Base-by-base conservation (phyloP, 495 filamentous ascomycete genomes). In the Penicillium steckii region DNA sequence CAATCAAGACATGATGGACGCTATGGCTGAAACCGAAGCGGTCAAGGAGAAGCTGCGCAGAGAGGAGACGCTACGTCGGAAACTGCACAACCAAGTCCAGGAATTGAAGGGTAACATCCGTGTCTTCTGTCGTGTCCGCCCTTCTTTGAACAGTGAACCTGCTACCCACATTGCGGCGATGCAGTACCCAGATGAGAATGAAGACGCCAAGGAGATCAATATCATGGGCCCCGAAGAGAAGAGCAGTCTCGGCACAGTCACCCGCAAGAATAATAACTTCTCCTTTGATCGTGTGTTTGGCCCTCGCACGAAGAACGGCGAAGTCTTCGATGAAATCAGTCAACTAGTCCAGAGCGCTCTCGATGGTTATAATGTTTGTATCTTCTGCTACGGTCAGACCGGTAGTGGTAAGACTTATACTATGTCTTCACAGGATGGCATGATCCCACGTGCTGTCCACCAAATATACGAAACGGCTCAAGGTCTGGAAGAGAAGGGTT, bases 51-150 rank as follows among this genome's bases (percentile, higher is more conserved):
- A 93, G 63, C 73, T 99, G 24, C 86, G 94, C 44, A 87, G 82
- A 48, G 94, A 99, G 67, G 94, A 99, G 66, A 95, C 89, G 1
- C 73, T 96, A 19, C 82, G 94, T 23, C 84, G 95, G 30, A 92
- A 94, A 59, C 82, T 99, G 8, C 95, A 97, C 74, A 97, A 97
- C 65, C 92, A 96, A 67, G 91, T 97, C 29, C 92, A 97, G 65
- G 95, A 99, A 58, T 80, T 99, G n/a, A 96, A 96, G 69, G 94
- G 94, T 48, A 99, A 99, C 59, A 99, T 99, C 57, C 88, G 94
- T 8, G 94, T 99, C 32, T 97, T 97, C 80, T 97, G 92, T 67
- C 85, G 94, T 61, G 92, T 97, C 25, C 88, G 95, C n/a, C 94
- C 95, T 2, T 76, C 87, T 0, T 75, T 94, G 3, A 62, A 78